Evolutionary conservation across 768 basidiomycete genomes (phyloP).

Genomic region (Russula virescens): DNA sequence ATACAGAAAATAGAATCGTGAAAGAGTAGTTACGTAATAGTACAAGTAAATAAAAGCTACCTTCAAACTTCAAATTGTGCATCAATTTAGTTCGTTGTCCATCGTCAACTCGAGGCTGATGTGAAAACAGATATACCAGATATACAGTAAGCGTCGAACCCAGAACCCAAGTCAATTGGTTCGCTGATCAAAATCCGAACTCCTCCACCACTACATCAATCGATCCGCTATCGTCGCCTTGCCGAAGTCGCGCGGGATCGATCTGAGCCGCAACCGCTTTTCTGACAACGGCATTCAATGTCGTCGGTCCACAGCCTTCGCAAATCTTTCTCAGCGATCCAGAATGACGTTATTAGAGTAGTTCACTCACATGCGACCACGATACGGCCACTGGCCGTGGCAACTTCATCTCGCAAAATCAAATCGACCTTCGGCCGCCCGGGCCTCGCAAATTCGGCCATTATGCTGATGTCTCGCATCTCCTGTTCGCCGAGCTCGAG

Average conservation of each 20-base stretch:
- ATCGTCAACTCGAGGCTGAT: too few species aligned
- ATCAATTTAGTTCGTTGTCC: too few species aligned
- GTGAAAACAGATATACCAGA: too few species aligned
- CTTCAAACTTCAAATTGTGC: too few species aligned
- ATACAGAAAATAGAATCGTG: not conserved
- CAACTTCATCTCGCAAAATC: conserved; percentile 61
- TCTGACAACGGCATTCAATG: conserved; percentile 62
- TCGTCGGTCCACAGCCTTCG: conserved; percentile 68
- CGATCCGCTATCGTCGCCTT: conserved; percentile 53
- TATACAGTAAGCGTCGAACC: not conserved
- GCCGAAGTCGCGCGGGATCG: conserved; percentile 44
- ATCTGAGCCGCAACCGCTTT: conserved; percentile 59
- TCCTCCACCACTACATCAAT: conserved; percentile 64
- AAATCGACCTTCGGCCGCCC: conserved; percentile 62
- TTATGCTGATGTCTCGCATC: conserved; percentile 48
- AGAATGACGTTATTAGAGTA: not conserved
- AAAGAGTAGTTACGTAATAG: not conserved
- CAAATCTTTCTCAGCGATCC: not conserved
- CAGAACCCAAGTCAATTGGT: not conserved
- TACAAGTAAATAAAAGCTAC: not conserved
- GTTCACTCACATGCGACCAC: conserved; percentile 49
- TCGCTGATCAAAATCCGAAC: conserved; percentile 46
- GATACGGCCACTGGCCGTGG: conserved; percentile 46
- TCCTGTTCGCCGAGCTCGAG: conserved; percentile 55
- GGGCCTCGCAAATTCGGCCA: conserved; percentile 57